Evolutionary conservation across 768 basidiomycete species (phyloP).

Genomic region (Tulasnella sp.): DNA sequence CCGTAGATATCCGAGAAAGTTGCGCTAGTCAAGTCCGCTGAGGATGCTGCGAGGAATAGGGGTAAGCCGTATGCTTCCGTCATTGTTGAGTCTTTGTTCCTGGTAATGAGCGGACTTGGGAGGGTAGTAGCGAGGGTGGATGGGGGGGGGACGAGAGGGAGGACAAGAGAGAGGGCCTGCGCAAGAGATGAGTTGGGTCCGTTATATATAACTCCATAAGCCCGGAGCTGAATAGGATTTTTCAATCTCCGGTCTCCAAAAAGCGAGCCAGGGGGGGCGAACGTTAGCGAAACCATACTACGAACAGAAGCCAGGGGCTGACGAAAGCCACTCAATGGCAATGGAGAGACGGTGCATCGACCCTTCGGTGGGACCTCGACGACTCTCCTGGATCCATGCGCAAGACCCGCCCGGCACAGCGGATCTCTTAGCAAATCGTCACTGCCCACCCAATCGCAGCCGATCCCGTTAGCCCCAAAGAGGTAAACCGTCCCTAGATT

Average conservation of each 20-base stretch:
- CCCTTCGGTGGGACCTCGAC: constrained; percentile 2
- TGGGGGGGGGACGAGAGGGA: not conserved
- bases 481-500: not conserved
- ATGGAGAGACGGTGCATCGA: not conserved
- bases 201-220: not conserved
- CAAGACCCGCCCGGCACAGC: not conserved
- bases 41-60: constrained; percentile 2
- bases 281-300: not conserved
- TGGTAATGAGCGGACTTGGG: not conserved
- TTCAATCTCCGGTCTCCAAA: not conserved
- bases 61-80: not conserved
- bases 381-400: not conserved
- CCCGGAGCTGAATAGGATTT: not conserved
- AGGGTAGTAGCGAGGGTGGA: not conserved
- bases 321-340: not conserved
- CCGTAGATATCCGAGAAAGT: constrained; percentile 6
- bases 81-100: not conserved
- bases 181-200: not conserved
- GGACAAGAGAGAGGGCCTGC: not conserved
- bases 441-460: not conserved
- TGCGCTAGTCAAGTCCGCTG: not conserved
- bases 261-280: not conserved
- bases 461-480: not conserved
- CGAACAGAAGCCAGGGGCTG: constrained; percentile 6
- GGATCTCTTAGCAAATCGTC: not conserved